Percentiles rank a stretch among this genome's conserved stretches.
Evolutionary conservation across 129 eudicot genomes (phyloP).

Genomic region (Apium graveolens): DNA sequence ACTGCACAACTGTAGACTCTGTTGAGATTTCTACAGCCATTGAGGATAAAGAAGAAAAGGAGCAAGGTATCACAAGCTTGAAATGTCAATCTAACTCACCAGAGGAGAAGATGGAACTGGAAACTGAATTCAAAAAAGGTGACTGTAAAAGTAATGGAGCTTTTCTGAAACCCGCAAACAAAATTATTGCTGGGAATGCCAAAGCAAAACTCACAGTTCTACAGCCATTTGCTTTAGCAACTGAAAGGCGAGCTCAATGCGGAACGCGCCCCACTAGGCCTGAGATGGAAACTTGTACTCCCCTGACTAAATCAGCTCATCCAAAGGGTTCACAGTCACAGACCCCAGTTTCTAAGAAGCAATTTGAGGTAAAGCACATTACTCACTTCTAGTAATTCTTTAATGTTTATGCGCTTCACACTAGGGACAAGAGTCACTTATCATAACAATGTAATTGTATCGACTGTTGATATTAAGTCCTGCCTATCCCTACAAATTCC

Average conservation of each 20-base stretch:
- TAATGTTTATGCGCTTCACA: slow-evolving; percentile 2
- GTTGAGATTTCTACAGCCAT: slow-evolving; percentile 24
- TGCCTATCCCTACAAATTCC: neutral
- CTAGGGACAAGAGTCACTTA: neutral
- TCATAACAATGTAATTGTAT: slow-evolving; percentile 46
- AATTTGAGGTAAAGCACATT: slow-evolving; percentile 40
- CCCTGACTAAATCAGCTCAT: slow-evolving; percentile 28
- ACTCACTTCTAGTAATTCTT: neutral
- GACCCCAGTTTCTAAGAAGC: slow-evolving; percentile 29
- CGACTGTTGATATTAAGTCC: neutral
- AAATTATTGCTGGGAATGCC: slow-evolving; percentile 35
- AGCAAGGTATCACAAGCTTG: slow-evolving; percentile 18
- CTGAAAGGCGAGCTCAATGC: slow-evolving; percentile 67
- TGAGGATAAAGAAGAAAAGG: slow-evolving; percentile 26
- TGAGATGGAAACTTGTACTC: slow-evolving; percentile 30
- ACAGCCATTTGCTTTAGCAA: slow-evolving; percentile 68
- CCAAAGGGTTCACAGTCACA: slow-evolving; percentile 15
- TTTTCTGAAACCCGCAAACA: slow-evolving; percentile 23
- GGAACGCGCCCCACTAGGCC: slow-evolving; percentile 46
- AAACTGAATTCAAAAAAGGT: neutral
- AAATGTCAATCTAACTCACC: slow-evolving; percentile 24
- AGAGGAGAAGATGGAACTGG: slow-evolving; percentile 36
- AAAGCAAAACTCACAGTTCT: slow-evolving; percentile 56
- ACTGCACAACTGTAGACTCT: slow-evolving; percentile 30
- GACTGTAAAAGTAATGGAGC: slow-evolving; percentile 11